Percentiles rank a stretch among this genome's conserved stretches.
Evolutionary conservation across 495 filamentous ascomycete species (phyloP).

Genomic region (Penicillium lividum): DNA sequence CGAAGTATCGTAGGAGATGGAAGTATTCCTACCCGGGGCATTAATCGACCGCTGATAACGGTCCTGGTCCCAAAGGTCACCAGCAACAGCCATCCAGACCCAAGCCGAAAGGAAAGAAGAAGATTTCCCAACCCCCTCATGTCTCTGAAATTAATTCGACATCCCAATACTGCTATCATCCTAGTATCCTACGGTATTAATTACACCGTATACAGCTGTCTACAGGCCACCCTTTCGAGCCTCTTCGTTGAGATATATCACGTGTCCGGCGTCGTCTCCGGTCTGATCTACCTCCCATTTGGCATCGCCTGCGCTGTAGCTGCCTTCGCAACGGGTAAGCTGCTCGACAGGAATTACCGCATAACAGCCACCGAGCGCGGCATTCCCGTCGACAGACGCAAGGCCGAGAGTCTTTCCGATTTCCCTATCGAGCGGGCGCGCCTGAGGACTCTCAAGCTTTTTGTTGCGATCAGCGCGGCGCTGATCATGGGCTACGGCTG

Average conservation of each 20-base stretch:
- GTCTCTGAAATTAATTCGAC: conserved; percentile 52
- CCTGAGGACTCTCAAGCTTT: no score
- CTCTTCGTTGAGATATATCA: background rate
- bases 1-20: conserved; percentile 48
- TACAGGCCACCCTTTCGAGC: background rate
- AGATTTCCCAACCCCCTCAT: conserved; percentile 33
- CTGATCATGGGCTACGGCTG: no score
- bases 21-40: no score
- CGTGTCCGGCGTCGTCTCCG: background rate
- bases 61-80: background rate
- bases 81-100: background rate
- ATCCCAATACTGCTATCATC: conserved; percentile 56
- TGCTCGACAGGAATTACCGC: no score
- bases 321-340: no score
- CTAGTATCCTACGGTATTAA: conserved; percentile 39
- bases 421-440: no score
- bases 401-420: no score
- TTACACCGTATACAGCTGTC: conserved; percentile 25
- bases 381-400: no score
- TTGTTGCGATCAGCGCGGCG: no score
- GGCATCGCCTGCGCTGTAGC: no score
- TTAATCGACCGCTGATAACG: conserved; percentile 12
- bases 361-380: no score
- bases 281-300: background rate
- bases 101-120: background rate